phyloP scores from a whole-genome alignment of 2,329 filamentous ascomycete genomes.

The Aureobasidium sp. region DNA sequence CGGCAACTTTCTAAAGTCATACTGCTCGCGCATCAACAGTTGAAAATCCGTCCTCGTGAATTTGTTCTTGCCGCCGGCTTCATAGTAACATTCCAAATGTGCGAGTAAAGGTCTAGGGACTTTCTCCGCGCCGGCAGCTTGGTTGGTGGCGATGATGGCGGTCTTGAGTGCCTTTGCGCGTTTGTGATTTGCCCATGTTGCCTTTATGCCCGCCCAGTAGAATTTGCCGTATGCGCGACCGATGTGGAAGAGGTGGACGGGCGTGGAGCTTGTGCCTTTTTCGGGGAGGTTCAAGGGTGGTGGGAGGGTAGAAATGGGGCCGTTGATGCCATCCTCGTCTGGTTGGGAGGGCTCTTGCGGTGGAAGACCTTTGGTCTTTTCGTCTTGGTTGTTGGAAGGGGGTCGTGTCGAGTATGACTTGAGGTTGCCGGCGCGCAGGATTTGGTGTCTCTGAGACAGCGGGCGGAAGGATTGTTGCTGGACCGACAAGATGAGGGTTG shows the following conservation, averaged over 20 bases:
- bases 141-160: background rate
- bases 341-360: background rate
- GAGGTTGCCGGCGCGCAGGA: background rate
- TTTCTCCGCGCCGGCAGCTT: background rate
- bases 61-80: slow-evolving; percentile 3
- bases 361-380: background rate
- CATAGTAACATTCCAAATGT: slow-evolving; percentile 5
- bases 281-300: slow-evolving; percentile 61
- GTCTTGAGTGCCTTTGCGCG: slow-evolving; percentile 25
- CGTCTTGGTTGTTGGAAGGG: slow-evolving; percentile 3
- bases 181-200: slow-evolving; percentile 61
- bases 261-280: slow-evolving; percentile 37
- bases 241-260: slow-evolving; percentile 51
- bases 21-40: slow-evolving; percentile 57
- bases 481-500: background rate
- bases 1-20: slow-evolving; percentile 72
- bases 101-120: slow-evolving; percentile 4
- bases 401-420: slow-evolving; percentile 4
- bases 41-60: slow-evolving; percentile 64
- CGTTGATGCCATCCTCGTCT: slow-evolving; percentile 50
- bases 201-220: slow-evolving; percentile 78
- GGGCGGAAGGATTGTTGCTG: background rate
- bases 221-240: slow-evolving; percentile 74
- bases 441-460: background rate
- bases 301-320: slow-evolving; percentile 65